A percentile compares a stretch with the other conserved stretches of the same genome.
These are phyloP conservation scores for Lichina pygmaea DNA, from an alignment of 495 filamentous ascomycete species.

Conservation along the genomic window DNA sequence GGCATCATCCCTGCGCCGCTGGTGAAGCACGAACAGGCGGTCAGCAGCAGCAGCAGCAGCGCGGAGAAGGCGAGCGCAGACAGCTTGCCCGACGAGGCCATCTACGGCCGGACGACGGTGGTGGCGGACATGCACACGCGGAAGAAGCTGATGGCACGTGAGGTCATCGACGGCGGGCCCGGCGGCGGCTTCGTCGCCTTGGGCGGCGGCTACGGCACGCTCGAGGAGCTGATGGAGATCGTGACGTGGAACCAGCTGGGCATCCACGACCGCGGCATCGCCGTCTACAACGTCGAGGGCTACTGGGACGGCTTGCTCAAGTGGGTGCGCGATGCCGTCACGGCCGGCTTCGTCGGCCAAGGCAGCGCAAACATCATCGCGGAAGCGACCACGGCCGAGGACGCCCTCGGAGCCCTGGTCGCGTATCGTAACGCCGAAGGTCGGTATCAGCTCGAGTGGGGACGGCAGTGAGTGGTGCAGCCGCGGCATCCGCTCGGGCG, in stretches of 20 bases:
- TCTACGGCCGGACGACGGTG: conserved; percentile 63
- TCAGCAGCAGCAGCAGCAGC: conserved; percentile 2
- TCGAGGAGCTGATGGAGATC: conserved; percentile 93
- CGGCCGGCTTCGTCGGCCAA: conserved; percentile 43
- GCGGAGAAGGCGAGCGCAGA: conserved; percentile 5
- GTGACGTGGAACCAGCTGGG: conserved; percentile 95
- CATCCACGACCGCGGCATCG: conserved; percentile 61
- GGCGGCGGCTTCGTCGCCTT: conserved; percentile 79
- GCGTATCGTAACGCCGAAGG: conserved; percentile 51
- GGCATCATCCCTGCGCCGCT: conserved; percentile 78
- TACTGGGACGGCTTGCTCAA: conserved; percentile 69
- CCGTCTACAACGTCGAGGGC: conserved; percentile 62
- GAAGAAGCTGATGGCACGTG: conserved; percentile 73
- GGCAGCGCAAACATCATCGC: conserved; percentile 48
- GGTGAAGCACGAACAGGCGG: conserved; percentile 48
- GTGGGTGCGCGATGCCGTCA: conserved; percentile 61
- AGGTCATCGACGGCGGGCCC: conserved; percentile 53
- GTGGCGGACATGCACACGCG: conserved; percentile 89
- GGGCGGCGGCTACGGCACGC: conserved; percentile 73
- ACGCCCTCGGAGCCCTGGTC: conserved; percentile 38
- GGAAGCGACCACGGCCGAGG: conserved; percentile 42
- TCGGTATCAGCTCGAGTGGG: conserved; percentile 63
- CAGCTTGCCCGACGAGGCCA: conserved; percentile 19
- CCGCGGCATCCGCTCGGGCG: neutral
- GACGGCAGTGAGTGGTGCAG: conserved; percentile 20